These are phyloP conservation scores for Pleurotus sapidus DNA, from an alignment of 768 basidiomycete species.

Conservation along the genomic window DNA sequence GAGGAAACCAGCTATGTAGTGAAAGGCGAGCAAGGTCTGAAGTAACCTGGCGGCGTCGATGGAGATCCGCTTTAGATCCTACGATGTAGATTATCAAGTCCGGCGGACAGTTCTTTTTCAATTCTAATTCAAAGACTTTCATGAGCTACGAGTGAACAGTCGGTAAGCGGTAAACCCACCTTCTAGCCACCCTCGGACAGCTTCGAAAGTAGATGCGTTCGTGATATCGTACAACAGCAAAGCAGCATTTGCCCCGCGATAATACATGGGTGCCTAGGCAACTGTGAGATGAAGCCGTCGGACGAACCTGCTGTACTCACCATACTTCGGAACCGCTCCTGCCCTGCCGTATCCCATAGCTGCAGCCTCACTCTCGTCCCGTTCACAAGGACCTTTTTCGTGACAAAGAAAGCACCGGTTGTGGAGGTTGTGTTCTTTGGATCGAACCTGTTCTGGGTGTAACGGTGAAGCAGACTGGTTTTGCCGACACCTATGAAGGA, in stretches of 20 bases:
- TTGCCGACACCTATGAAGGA: constrained; percentile 75
- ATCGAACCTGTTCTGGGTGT: constrained; percentile 89
- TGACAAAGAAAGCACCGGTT: constrained; percentile 90
- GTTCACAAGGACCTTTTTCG: constrained; percentile 86
- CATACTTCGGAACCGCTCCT: constrained; percentile 92
- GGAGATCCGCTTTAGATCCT: constrained; percentile 87
- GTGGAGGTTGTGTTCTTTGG: constrained; percentile 87
- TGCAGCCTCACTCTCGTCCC: constrained; percentile 85
- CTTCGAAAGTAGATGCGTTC: constrained; percentile 83
- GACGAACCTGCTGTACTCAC: constrained; percentile 34
- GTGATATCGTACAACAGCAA: constrained; percentile 95
- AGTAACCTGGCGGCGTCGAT: constrained; percentile 70
- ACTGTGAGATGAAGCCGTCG: no score
- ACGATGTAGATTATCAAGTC: constrained; percentile 95
- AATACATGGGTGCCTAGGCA: constrained; percentile 89
- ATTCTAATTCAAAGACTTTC: constrained; percentile 45
- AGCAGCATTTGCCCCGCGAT: constrained; percentile 91
- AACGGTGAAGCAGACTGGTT: constrained; percentile 86
- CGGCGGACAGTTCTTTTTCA: constrained; percentile 85
- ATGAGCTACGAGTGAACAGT: constrained; percentile 11
- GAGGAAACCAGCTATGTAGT: constrained; percentile 86
- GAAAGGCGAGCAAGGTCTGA: constrained; percentile 81
- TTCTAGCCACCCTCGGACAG: constrained; percentile 89
- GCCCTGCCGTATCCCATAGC: constrained; percentile 92
- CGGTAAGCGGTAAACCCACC: constrained; percentile 42